These are phyloP conservation scores for Termitomyces sp. DNA, from an alignment of 1,284 basidiomycete genomes.

Conservation along the genomic window DNA sequence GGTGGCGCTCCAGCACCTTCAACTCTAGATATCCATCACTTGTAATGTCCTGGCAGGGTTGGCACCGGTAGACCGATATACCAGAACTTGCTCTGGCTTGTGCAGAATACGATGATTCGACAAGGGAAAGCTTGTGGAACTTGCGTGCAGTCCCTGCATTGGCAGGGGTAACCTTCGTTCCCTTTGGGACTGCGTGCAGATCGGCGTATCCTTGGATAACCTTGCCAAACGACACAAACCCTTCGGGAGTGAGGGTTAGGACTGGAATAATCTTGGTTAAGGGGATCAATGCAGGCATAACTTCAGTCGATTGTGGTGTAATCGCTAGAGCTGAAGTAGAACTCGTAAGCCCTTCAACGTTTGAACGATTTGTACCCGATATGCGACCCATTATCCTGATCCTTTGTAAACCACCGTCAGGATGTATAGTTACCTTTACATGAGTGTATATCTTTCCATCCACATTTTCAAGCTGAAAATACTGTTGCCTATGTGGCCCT, in stretches of 20 bases:
- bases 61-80: conserved; percentile 73
- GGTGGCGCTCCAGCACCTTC: conserved; percentile 69
- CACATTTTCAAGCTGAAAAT: conserved; percentile 73
- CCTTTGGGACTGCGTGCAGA: conserved; percentile 58
- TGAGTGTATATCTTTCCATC: conserved; percentile 68
- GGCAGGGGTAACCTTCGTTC: conserved; percentile 68
- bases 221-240: conserved; percentile 78
- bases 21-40: conserved; percentile 49
- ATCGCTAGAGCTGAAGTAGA: not conserved
- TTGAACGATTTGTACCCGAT: not conserved
- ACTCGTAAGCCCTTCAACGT: not conserved
- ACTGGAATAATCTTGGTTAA: conserved; percentile 48
- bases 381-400: conserved; percentile 77
- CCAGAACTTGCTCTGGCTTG: conserved; percentile 52
- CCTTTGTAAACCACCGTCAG: conserved; percentile 95
- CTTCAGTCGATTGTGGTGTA: not conserved
- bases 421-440: conserved; percentile 85
- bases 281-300: not conserved
- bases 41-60: conserved; percentile 45
- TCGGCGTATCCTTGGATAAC: conserved; percentile 82
- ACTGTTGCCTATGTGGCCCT: conserved; percentile 88
- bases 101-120: conserved; percentile 60
- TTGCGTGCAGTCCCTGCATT: conserved; percentile 88
- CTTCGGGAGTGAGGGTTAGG: conserved; percentile 76
- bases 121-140: conserved; percentile 79